Conservation (phyloP, 495 filamentous ascomycete species). For the Amphirosellinia nigrospora region DNA sequence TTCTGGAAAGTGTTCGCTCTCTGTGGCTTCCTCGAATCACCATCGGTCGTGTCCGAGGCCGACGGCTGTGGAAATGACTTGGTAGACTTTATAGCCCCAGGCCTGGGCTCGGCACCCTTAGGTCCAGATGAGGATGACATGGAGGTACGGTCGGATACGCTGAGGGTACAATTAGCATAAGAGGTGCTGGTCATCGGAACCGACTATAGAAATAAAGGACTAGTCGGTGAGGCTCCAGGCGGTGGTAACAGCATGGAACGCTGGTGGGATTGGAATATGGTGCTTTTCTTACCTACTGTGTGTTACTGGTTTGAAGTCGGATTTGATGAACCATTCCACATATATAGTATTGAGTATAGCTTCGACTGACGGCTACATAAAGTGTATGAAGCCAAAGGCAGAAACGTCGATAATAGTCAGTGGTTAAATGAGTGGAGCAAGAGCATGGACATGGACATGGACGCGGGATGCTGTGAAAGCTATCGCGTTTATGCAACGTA, state of each 20-base stretch:
- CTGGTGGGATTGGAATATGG: neutral
- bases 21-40: conserved; percentile 50
- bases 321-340: neutral
- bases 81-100: conserved; percentile 35
- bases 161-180: conserved; percentile 29
- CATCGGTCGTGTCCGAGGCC: conserved; percentile 43
- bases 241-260: neutral
- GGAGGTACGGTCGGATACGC: conserved; percentile 25
- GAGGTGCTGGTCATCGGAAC: neutral
- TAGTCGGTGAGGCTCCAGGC: neutral
- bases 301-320: neutral
- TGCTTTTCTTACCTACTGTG: neutral
- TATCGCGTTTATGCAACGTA: conserved; percentile 14
- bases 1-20: conserved; percentile 70
- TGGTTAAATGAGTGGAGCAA: neutral
- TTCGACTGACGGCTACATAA: neutral
- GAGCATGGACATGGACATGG: conserved; percentile 1
- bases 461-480: conserved; percentile 14
- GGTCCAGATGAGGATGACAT: conserved; percentile 46
- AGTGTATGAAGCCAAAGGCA: neutral
- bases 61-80: conserved; percentile 65
- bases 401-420: conserved; percentile 8
- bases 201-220: neutral
- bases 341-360: neutral
- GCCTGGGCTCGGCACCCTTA: conserved; percentile 36